Evolutionary conservation across 2,329 filamentous ascomycete species (phyloP).

Genomic region (Neopestalotiopsis rosae): DNA sequence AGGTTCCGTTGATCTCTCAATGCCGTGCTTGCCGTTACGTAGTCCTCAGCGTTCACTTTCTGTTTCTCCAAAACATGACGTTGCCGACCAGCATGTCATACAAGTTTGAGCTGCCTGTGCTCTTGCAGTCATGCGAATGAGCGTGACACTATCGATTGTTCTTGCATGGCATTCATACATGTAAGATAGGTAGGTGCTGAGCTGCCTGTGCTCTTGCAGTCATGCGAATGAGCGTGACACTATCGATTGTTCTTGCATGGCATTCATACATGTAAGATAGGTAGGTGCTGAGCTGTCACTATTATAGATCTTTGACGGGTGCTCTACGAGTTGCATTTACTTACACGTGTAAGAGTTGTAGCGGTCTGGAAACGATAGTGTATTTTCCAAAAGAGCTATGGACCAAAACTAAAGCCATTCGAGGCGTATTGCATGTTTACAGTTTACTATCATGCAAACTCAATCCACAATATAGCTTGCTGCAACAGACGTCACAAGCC

Average conservation of each 20-base stretch:
- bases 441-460: background rate
- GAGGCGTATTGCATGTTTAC: background rate
- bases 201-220: too few relatives aligned
- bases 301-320: too few relatives aligned
- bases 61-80: background rate
- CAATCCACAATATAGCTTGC: background rate
- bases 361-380: background rate
- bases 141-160: too few relatives aligned
- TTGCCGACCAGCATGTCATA: background rate
- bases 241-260: too few relatives aligned
- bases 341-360: background rate
- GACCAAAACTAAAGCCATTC: background rate
- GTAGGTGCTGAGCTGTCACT: too few relatives aligned
- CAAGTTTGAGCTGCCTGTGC: too few relatives aligned
- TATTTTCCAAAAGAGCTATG: background rate
- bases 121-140: too few relatives aligned
- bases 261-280: too few relatives aligned
- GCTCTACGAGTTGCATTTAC: too few relatives aligned
- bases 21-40: slow-evolving; percentile 7
- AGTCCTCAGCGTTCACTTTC: background rate
- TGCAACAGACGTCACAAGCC: slow-evolving; percentile 2
- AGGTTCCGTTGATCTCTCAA: background rate
- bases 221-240: too few relatives aligned
- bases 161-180: too few relatives aligned
- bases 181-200: too few relatives aligned